phyloP scores from a whole-genome alignment of 495 filamentous ascomycete species.

The Venustampulla echinocandica region DNA sequence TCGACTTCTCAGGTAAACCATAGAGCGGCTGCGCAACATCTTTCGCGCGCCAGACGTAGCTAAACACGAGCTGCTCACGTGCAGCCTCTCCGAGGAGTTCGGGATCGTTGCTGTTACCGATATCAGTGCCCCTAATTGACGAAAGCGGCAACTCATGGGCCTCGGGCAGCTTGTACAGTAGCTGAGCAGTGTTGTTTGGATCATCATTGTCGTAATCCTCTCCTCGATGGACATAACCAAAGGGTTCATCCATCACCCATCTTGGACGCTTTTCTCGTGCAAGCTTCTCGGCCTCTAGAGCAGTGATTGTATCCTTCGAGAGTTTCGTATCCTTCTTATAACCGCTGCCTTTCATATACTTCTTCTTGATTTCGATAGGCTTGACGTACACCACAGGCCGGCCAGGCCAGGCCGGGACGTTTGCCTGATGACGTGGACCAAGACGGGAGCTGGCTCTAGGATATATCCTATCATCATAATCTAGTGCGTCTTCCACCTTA shows the following conservation, averaged over 20 bases:
- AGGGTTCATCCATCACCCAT: slow-evolving; percentile 87
- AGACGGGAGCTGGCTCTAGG: slow-evolving; percentile 89
- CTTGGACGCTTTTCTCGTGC: slow-evolving; percentile 74
- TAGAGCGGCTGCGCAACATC: slow-evolving; percentile 45
- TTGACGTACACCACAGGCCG: slow-evolving; percentile 83
- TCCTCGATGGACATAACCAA: slow-evolving; percentile 75
- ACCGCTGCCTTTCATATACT: slow-evolving; percentile 49
- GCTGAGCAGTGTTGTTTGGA: slow-evolving; percentile 36
- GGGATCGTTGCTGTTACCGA: slow-evolving; percentile 26
- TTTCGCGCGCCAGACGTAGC: slow-evolving; percentile 65
- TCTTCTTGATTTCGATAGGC: slow-evolving; percentile 75
- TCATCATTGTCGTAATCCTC: slow-evolving; percentile 53
- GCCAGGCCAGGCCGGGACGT: slow-evolving; percentile 75
- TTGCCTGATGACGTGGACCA: slow-evolving; percentile 86
- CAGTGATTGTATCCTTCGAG: slow-evolving; percentile 69
- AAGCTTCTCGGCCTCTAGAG: slow-evolving; percentile 68
- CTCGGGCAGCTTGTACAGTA: slow-evolving; percentile 55
- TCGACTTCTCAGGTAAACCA: slow-evolving; percentile 59
- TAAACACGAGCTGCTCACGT: slow-evolving; percentile 52
- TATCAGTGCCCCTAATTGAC: slow-evolving; percentile 5
- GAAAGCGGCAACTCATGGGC: slow-evolving; percentile 31
- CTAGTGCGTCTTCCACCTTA: slow-evolving; percentile 88
- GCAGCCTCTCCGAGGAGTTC: slow-evolving; percentile 40
- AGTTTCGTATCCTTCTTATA: slow-evolving; percentile 63
- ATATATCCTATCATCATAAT: slow-evolving; percentile 97